These are phyloP conservation scores for Fusarium tricinctum DNA, from an alignment of 2,329 filamentous ascomycete species.

Conservation along the genomic window DNA sequence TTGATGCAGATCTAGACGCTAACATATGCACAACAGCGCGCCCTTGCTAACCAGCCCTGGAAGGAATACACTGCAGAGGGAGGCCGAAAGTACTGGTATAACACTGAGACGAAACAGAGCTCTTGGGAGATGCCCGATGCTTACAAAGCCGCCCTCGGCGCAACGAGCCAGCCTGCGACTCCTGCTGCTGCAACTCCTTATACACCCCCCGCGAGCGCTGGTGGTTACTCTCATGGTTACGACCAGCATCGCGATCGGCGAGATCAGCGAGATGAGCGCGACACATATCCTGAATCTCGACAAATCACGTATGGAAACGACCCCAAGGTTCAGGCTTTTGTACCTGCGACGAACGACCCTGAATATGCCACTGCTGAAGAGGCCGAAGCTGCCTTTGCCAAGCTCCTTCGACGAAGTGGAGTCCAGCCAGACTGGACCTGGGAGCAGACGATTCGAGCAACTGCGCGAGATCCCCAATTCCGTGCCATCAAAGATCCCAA, in stretches of 20 bases:
- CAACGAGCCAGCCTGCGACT: constrained; percentile 62
- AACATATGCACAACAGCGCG: constrained; percentile 65
- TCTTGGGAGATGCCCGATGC: constrained; percentile 94
- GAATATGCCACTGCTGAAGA: constrained; percentile 86
- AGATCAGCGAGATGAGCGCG: constrained; percentile 51
- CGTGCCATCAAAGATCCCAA: constrained; percentile 92
- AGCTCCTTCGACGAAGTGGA: constrained; percentile 85
- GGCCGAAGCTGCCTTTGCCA: constrained; percentile 92
- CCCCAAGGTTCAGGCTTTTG: constrained; percentile 69
- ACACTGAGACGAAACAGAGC: constrained; percentile 90
- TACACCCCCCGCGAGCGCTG: constrained; percentile 53
- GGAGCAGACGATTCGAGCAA: constrained; percentile 88
- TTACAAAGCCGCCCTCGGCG: constrained; percentile 81
- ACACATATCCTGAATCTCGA: constrained; percentile 66
- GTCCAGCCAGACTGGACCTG: constrained; percentile 94
- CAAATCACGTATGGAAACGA: constrained; percentile 71
- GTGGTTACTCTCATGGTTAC: constrained; percentile 52
- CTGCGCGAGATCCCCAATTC: constrained; percentile 92
- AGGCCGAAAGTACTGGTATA: constrained; percentile 95
- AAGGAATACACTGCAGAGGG: constrained; percentile 91
- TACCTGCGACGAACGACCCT: constrained; percentile 77
- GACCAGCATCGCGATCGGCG: constrained; percentile 56
- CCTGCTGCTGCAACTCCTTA: constrained; percentile 60
- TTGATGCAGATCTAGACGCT: constrained; percentile 17
- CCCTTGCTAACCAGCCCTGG: constrained; percentile 87